Conservation (phyloP, 2,329 filamentous ascomycete species). For the Stemphylium lycopersici region DNA sequence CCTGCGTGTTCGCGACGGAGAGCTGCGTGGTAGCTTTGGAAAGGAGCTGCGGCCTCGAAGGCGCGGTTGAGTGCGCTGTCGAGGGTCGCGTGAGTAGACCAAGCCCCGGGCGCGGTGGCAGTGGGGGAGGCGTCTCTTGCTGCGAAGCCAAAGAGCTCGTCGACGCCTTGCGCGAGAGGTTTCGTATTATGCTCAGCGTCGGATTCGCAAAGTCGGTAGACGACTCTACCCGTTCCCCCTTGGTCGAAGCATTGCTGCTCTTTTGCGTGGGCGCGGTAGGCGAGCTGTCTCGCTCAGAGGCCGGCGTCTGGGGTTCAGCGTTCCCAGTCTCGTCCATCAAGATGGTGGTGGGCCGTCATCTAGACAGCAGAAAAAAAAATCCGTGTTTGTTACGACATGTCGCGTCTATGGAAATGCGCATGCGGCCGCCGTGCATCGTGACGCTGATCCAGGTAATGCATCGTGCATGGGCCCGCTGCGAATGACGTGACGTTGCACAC, state of each 20-base stretch:
- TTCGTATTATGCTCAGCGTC: slow-evolving; percentile 42
- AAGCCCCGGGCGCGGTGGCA: slow-evolving; percentile 59
- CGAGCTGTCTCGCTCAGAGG: slow-evolving; percentile 20
- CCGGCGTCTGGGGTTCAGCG: slow-evolving; percentile 30
- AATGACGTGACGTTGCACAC: slow-evolving; percentile 12
- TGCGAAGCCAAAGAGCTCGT: slow-evolving; percentile 36
- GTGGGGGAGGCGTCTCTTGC: slow-evolving; percentile 60
- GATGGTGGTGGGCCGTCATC: slow-evolving; percentile 25
- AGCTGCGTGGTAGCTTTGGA: slow-evolving; percentile 83
- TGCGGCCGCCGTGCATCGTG: slow-evolving; percentile 8
- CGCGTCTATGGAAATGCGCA: slow-evolving; percentile 3
- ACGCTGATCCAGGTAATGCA: slow-evolving; percentile 12
- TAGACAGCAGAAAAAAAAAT: slow-evolving; percentile 10
- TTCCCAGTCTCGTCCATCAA: slow-evolving; percentile 39
- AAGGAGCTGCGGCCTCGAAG: slow-evolving; percentile 50
- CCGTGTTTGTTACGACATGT: slow-evolving; percentile 10
- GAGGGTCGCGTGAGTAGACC: slow-evolving; percentile 44
- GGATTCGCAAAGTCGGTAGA: slow-evolving; percentile 41
- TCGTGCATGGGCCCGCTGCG: slow-evolving; percentile 12
- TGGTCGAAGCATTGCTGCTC: slow-evolving; percentile 37
- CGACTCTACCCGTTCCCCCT: slow-evolving; percentile 30
- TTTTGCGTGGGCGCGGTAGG: slow-evolving; percentile 46
- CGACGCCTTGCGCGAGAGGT: slow-evolving; percentile 33
- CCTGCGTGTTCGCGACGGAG: slow-evolving; percentile 78
- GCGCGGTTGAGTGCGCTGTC: slow-evolving; percentile 53